phyloP scores from a whole-genome alignment of 2,329 filamentous ascomycete species.

The Lomentospora prolificans region DNA sequence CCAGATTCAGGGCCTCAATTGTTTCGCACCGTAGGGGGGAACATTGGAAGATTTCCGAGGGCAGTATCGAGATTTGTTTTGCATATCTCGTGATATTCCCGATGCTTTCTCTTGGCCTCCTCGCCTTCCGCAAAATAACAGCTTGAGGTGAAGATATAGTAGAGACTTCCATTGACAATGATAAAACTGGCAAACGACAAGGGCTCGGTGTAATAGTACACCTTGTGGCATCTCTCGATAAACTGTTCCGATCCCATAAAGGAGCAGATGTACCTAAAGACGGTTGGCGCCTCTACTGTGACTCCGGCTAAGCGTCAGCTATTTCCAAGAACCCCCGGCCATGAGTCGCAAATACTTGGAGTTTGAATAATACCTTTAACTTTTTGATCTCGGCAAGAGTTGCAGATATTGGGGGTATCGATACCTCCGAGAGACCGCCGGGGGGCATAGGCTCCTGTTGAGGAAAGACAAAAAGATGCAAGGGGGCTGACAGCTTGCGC shows the following conservation, averaged over 20 bases:
- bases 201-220: not conserved
- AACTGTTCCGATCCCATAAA: not conserved
- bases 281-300: too few relatives aligned
- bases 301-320: too few relatives aligned
- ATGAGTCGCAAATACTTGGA: too few relatives aligned
- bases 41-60: constrained; percentile 41
- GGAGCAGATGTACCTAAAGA: not conserved
- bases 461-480: too few relatives aligned
- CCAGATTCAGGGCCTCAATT: constrained; percentile 48
- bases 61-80: constrained; percentile 40
- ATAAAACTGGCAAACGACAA: constrained; percentile 29
- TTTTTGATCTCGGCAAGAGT: too few relatives aligned
- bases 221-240: not conserved
- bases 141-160: constrained; percentile 39
- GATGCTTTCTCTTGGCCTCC: constrained; percentile 22
- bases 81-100: constrained; percentile 28
- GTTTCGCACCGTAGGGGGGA: constrained; percentile 44
- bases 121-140: constrained; percentile 14
- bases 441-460: too few relatives aligned
- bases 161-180: constrained; percentile 38
- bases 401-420: too few relatives aligned
- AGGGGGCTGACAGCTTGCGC: too few relatives aligned
- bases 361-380: too few relatives aligned
- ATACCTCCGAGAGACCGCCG: too few relatives aligned
- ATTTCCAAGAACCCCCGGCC: too few relatives aligned